Conservation (phyloP, 768 basidiomycete genomes). For the Russula olivacea region DNA sequence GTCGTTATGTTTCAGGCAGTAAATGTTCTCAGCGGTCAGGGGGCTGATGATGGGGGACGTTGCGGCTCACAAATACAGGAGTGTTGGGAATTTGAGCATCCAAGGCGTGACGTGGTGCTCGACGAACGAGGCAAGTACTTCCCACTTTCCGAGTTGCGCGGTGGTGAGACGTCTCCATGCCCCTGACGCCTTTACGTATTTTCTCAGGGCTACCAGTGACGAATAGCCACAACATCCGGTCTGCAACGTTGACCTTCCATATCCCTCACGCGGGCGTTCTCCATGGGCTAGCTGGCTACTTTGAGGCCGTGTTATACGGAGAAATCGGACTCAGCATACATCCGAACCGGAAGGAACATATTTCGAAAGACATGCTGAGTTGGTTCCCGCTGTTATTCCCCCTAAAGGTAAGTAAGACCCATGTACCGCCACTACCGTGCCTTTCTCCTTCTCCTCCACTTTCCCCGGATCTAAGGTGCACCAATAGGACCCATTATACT, state of each 20-base stretch:
- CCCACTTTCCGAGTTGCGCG: neutral
- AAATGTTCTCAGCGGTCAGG: constrained; percentile 78
- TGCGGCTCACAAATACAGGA: constrained; percentile 86
- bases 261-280: constrained; percentile 92
- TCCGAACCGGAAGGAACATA: constrained; percentile 75
- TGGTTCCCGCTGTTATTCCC: constrained; percentile 99
- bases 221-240: constrained; percentile 94
- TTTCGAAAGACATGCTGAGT: constrained; percentile 96
- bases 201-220: constrained; percentile 74
- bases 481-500: constrained; percentile 80
- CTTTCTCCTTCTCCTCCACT: neutral
- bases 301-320: constrained; percentile 90
- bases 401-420: constrained; percentile 57
- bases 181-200: neutral
- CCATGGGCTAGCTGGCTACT: constrained; percentile 95
- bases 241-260: constrained; percentile 79
- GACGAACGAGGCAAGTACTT: constrained; percentile 57
- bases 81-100: constrained; percentile 98
- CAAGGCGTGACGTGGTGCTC: constrained; percentile 69
- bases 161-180: neutral
- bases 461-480: neutral
- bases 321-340: constrained; percentile 90
- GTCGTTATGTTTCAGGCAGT: constrained; percentile 98
- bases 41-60: constrained; percentile 51
- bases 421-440: neutral